Evolutionary conservation across 352 stramenopile genomes (phyloP).

Genomic region (Thalassiosira pacifica): DNA sequence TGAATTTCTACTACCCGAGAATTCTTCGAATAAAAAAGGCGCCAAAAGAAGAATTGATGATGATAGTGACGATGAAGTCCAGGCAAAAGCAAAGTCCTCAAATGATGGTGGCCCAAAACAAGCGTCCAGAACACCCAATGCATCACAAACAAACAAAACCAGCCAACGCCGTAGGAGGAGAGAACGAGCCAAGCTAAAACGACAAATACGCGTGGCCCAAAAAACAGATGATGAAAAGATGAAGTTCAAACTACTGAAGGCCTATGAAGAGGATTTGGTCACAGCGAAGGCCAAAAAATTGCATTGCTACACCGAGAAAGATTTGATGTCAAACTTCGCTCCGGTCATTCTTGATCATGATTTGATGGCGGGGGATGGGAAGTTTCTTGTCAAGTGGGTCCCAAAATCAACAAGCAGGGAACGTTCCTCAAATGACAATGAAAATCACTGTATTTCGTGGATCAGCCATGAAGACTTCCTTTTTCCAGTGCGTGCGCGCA

Average conservation of each 20-base stretch:
- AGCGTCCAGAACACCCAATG: neutral
- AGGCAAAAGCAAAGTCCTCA: neutral
- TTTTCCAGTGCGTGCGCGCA: conserved; percentile 44
- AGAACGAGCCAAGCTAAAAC: conserved; percentile 21
- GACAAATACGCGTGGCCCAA: conserved; percentile 28
- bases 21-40: conserved; percentile 6
- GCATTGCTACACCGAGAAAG: conserved; percentile 41
- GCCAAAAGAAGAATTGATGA: neutral
- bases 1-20: too few species aligned
- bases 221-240: conserved; percentile 16
- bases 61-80: conserved; percentile 1
- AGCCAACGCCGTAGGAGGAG: too few species aligned
- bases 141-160: neutral
- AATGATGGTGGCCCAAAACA: neutral
- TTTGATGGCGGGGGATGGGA: conserved; percentile 24
- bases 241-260: conserved; percentile 39
- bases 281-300: neutral
- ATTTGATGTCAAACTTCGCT: conserved; percentile 43
- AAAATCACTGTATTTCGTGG: conserved; percentile 40
- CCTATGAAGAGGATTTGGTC: conserved; percentile 28
- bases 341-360: conserved; percentile 57
- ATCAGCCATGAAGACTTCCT: conserved; percentile 54
- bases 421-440: neutral
- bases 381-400: conserved; percentile 56
- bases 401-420: neutral